Base-by-base conservation (phyloP, 345 rosid genomes). In the Salix purpurea region DNA sequence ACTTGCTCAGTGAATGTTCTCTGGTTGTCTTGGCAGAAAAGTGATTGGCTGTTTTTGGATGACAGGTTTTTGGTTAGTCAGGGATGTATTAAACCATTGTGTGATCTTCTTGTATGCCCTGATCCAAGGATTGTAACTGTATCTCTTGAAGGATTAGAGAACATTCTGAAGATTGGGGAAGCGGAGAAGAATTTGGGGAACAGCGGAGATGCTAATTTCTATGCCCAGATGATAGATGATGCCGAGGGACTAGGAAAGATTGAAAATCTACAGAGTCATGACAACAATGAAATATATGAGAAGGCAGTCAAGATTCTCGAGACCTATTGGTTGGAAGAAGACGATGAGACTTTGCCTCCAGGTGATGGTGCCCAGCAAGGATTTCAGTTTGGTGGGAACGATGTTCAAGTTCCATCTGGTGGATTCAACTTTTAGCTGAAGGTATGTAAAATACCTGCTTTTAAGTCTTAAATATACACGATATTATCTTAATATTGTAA, bases 121-220 rank as follows among this genome's bases (percentile, higher is more conserved):
- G 83, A 81, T 72, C 83, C 83, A 60, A 72, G 80, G 56, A 81
- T 81, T 62, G 80, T 81, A 42, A 76, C 77, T 1, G 83, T 81
- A 16, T 81, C 80, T 36, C 80, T 81, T 4, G 83, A 81, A 61
- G 83, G 83, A 44, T 64, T 81, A 56, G 77, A 73, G 70, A 79
- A 79, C 24, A 79, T 79, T 73, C 67, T 79, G 37, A 79, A 79
- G 74, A 70, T 74, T 60, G 82, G 82, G 37, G 82, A 79, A 69
- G 69, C 74, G 7, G 82, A 79, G 42, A 79, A 79, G 40, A 44
- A 69, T 46, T 61, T 61, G 50, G 78, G 82, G 21, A 71, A 71
- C 62, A 73, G 40, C 48, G 70, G 71, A n/a, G 81, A 74, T 42
- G 65, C 46, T 15, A 79, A 79, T 68, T 1, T 73, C 69, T 79